Evolutionary conservation across 208 protist genomes (phyloP).

Genomic region (Tetramitus jugosus): DNA sequence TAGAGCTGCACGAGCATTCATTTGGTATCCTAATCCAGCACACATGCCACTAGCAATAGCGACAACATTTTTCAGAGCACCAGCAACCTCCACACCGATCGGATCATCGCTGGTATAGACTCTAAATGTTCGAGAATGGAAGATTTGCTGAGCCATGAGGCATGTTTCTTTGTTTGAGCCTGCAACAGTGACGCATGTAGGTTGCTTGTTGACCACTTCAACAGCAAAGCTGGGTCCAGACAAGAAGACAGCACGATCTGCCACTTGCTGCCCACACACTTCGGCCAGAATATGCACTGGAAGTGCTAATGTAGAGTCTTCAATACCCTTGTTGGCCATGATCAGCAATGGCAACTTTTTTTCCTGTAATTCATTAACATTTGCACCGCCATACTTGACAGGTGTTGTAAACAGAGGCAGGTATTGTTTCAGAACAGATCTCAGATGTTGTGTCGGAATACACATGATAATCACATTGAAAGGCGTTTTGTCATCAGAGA

Average conservation of each 20-base stretch:
- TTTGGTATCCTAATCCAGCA: constrained; percentile 8
- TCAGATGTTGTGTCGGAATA: constrained; percentile 2
- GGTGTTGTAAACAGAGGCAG: background rate
- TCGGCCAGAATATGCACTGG: background rate
- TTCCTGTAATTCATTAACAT: no score
- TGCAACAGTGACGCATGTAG: constrained; percentile 64
- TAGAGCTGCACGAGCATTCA: constrained; percentile 14
- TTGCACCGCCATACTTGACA: background rate
- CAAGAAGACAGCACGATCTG: constrained; percentile 39
- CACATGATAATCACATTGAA: background rate
- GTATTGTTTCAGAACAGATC: background rate
- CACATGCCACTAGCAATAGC: constrained; percentile 21
- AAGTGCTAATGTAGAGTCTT: background rate
- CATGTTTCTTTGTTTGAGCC: constrained; percentile 50
- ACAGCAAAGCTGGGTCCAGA: constrained; percentile 73
- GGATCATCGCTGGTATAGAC: constrained; percentile 66
- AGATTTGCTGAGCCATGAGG: constrained; percentile 56
- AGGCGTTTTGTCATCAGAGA: no score
- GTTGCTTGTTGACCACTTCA: constrained; percentile 61
- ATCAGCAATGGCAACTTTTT: background rate
- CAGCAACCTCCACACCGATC: constrained; percentile 69
- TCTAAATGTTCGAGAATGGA: constrained; percentile 49
- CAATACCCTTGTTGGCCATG: constrained; percentile 2
- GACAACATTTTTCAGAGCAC: constrained; percentile 70
- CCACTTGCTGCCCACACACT: background rate